phyloP scores from a whole-genome alignment of 2,329 filamentous ascomycete species.

The Thielaviopsis musarum region DNA sequence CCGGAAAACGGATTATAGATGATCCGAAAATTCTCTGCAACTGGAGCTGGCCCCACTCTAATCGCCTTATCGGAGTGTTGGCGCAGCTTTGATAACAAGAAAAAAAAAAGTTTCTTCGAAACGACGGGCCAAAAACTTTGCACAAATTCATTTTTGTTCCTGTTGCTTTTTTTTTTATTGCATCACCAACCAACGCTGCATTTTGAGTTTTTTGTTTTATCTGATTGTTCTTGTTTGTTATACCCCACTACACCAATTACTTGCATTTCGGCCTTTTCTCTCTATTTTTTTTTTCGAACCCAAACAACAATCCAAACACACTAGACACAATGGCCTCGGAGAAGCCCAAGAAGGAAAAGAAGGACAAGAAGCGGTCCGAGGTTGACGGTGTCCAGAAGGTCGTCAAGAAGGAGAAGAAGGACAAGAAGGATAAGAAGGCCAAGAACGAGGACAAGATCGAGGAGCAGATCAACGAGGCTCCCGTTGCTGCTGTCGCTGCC shows the following conservation, averaged over 20 bases:
- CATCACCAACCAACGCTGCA: neutral
- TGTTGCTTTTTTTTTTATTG: neutral
- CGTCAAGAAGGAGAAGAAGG: conserved; percentile 43
- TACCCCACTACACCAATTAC: neutral
- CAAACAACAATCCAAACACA: neutral
- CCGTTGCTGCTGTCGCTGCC: conserved; percentile 24
- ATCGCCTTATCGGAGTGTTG: conserved; percentile 11
- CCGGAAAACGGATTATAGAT: conserved; percentile 1
- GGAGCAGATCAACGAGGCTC: conserved; percentile 47
- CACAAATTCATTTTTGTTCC: neutral
- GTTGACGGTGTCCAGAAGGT: conserved; percentile 40
- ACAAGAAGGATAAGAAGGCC: conserved; percentile 39
- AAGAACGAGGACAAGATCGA: conserved; percentile 47
- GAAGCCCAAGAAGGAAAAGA: conserved; percentile 32
- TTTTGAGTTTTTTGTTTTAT: neutral
- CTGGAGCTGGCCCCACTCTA: conserved; percentile 9
- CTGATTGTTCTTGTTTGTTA: conserved; percentile 2
- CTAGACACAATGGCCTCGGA: conserved; percentile 27
- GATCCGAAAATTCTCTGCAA: conserved; percentile 5
- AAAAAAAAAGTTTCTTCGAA: conserved; percentile 12
- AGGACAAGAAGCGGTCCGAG: conserved; percentile 43
- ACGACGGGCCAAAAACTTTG: neutral
- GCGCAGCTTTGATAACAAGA: conserved; percentile 11
- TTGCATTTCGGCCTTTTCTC: neutral
- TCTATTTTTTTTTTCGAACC: conserved; percentile 13